Evolutionary conservation across 768 basidiomycete genomes (phyloP), one percentile per base, ranked within the genome.

Genomic region (Mycena capillaripes): DNA sequence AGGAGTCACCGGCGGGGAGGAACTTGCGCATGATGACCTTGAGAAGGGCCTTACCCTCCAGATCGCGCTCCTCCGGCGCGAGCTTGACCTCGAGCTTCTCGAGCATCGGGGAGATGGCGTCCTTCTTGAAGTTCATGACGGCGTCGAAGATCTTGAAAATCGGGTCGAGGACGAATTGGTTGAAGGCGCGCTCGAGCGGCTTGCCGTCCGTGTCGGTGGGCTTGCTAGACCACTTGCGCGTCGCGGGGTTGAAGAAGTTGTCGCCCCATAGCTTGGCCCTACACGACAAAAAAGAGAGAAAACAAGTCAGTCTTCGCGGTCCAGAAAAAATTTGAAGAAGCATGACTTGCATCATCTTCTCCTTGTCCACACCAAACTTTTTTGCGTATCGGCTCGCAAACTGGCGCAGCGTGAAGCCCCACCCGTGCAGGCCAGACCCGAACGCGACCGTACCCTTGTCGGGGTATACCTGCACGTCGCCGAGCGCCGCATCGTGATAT

Each of bases 121-220:
- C 97, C 89, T 97, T 99, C 89, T 99, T 97, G 91, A 93, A 97
- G 89, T 99, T 97, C 97, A 98, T 98, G 84, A 98, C 95, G 77
- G 93, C 93, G 77, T 97, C 97, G 86, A 99, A 99, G 79, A 99
- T 92, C 84, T 91, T 95, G 93, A 95, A 99, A 86, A 99, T 99
- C 73, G 98, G 98, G 85, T 99, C 98, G 77, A 99, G 94, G 69
- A 99, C 96, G 86, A 99, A 99, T 88, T 88, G 86, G 87, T 97
- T 98, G 91, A 99, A 99, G 67, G 97, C 97, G 85, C 98, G 97
- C 81, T 99, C 98, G 66, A 98, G 93, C n/a, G 83, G 84, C 81
- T 97, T 97, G 79, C 96, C 96, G 77, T 97, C 93, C 66, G 91
- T 89, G 75, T 91, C 92, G 27, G 84, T 84, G 74, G 82, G 71